phyloP scores from a whole-genome alignment of 805 yeast species.

The Yueomyces sinensis region DNA sequence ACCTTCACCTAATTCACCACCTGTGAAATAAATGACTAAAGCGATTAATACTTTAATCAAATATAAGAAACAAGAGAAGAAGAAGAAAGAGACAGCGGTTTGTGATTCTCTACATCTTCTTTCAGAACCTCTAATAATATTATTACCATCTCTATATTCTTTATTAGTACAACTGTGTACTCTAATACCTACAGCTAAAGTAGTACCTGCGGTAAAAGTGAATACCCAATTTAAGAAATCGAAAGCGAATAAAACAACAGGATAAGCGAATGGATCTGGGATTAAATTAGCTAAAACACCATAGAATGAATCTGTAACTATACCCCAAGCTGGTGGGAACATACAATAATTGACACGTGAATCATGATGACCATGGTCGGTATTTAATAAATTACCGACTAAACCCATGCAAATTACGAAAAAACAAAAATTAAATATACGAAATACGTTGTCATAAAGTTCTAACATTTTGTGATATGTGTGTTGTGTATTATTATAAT shows the following conservation, averaged over 20 bases:
- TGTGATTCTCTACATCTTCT: conserved; percentile 95
- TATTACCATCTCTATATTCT: conserved; percentile 49
- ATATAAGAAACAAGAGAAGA: conserved; percentile 69
- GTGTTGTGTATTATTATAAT: too few relatives aligned
- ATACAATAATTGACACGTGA: conserved; percentile 84
- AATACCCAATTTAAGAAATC: conserved; percentile 86
- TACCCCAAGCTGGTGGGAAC: conserved; percentile 78
- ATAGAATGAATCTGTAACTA: conserved; percentile 68
- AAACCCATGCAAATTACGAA: conserved; percentile 74
- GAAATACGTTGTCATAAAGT: conserved; percentile 60
- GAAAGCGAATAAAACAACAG: conserved; percentile 54
- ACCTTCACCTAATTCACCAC: conserved; percentile 19
- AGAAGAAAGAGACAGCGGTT: conserved; percentile 69
- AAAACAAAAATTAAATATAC: conserved; percentile 63
- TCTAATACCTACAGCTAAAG: conserved; percentile 82
- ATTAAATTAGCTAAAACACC: conserved; percentile 68
- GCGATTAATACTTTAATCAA: conserved; percentile 48
- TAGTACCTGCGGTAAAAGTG: conserved; percentile 90
- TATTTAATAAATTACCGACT: conserved; percentile 75
- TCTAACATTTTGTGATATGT: too few relatives aligned
- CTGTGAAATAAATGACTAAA: conserved; percentile 35
- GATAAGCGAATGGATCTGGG: conserved; percentile 69
- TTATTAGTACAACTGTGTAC: conserved; percentile 73
- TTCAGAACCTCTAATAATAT: conserved; percentile 57
- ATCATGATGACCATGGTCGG: conserved; percentile 33